These are phyloP conservation scores for Didymosphaeria variabile DNA, from an alignment of 2,329 filamentous ascomycete genomes.

Conservation along the genomic window DNA sequence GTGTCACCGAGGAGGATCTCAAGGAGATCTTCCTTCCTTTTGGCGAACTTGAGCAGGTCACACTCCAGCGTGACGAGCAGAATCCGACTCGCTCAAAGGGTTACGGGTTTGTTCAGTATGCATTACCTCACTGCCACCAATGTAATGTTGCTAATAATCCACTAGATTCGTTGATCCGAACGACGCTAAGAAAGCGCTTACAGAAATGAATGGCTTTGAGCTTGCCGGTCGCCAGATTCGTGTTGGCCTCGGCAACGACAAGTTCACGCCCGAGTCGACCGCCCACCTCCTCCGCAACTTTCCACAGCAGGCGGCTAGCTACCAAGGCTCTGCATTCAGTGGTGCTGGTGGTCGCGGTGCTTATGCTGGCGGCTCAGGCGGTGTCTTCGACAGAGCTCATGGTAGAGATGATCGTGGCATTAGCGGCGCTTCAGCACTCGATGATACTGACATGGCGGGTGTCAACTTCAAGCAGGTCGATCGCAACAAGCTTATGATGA, in stretches of 20 bases:
- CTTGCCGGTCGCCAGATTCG: slow-evolving; percentile 96
- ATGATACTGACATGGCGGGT: slow-evolving; percentile 96
- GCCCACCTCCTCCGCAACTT: slow-evolving; percentile 92
- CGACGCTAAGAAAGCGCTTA: slow-evolving; percentile 91
- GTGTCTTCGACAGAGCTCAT: slow-evolving; percentile 87
- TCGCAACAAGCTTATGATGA: slow-evolving; percentile 97
- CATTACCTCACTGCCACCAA: slow-evolving; percentile 33
- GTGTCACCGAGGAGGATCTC: slow-evolving; percentile 94
- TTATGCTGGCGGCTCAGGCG: slow-evolving; percentile 74
- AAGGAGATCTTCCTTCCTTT: slow-evolving; percentile 98
- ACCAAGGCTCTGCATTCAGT: slow-evolving; percentile 90
- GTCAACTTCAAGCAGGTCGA: slow-evolving; percentile 99
- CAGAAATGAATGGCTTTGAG: slow-evolving; percentile 99
- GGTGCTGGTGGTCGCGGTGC: slow-evolving; percentile 87
- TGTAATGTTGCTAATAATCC: slow-evolving; percentile 26
- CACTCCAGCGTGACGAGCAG: slow-evolving; percentile 96
- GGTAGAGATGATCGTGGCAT: slow-evolving; percentile 88
- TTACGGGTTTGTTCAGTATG: slow-evolving; percentile 98
- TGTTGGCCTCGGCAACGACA: slow-evolving; percentile 99
- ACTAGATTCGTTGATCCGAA: slow-evolving; percentile 88
- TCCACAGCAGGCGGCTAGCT: slow-evolving; percentile 69
- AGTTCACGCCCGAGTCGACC: slow-evolving; percentile 98
- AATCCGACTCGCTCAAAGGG: slow-evolving; percentile 66
- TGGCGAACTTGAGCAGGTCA: slow-evolving; percentile 96
- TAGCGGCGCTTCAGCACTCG: slow-evolving; percentile 89